These are phyloP conservation scores for Triticum monococcum DNA, from an alignment of 176 grass and related monocot genomes.

Conservation along the genomic window DNA sequence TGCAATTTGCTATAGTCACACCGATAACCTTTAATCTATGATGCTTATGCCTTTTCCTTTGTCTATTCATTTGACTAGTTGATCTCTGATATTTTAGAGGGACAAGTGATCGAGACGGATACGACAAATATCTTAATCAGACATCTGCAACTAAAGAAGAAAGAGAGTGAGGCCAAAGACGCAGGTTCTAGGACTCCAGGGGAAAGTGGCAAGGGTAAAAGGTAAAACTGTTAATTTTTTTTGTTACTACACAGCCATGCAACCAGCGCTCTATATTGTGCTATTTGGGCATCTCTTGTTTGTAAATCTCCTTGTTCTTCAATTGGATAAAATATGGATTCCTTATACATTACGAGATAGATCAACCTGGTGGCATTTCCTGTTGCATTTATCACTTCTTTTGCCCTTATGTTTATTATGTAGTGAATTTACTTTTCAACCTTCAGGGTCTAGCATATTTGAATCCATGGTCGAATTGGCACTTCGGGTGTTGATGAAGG, in stretches of 20 bases:
- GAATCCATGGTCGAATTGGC: background rate
- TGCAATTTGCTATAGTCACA: background rate
- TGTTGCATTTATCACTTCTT: conserved; percentile 5
- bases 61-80: conserved; percentile 5
- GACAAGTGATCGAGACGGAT: conserved; percentile 84
- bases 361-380: background rate
- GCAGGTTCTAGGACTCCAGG: conserved; percentile 34
- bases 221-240: conserved; percentile 42
- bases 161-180: conserved; percentile 69
- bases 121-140: conserved; percentile 93
- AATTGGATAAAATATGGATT: background rate
- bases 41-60: background rate
- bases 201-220: conserved; percentile 55
- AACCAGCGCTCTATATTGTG: background rate
- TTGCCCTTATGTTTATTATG: background rate
- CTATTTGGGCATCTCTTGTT: conserved; percentile 2
- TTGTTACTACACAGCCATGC: background rate
- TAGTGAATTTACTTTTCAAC: background rate
- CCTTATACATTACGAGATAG: conserved; percentile 14
- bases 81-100: conserved; percentile 54
- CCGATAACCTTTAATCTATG: background rate
- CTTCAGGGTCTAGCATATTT: background rate
- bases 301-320: background rate
- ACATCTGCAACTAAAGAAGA: conserved; percentile 85
- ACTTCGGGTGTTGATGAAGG: too few relatives aligned